Percentiles rank a stretch among this genome's conserved stretches.
phyloP scores from a whole-genome alignment of 2,329 filamentous ascomycete species.

The Lojkania enalia region DNA sequence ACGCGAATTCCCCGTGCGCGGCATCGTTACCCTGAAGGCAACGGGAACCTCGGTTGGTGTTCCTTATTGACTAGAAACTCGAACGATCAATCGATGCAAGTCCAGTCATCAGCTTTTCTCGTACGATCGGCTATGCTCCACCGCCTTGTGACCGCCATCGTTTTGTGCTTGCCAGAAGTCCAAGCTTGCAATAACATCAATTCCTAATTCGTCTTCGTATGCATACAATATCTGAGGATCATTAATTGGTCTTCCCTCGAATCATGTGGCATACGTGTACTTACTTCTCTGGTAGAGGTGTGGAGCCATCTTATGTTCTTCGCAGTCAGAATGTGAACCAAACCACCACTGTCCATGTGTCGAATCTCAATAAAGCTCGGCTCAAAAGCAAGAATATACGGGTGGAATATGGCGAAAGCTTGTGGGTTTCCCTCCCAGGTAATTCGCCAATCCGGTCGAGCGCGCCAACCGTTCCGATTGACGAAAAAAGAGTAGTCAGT shows the following conservation, averaged over 20 bases:
- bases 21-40: too few relatives aligned
- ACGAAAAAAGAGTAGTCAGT: constrained; percentile 99
- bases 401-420: constrained; percentile 91
- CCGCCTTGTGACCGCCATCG: constrained; percentile 22
- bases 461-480: constrained; percentile 96
- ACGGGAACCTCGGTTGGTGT: too few relatives aligned
- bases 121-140: constrained; percentile 30
- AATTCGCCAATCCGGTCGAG: constrained; percentile 93
- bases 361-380: constrained; percentile 96
- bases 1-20: too few relatives aligned
- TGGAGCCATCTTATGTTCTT: constrained; percentile 98
- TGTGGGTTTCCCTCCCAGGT: constrained; percentile 95
- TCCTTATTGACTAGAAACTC: too few relatives aligned
- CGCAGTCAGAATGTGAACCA: constrained; percentile 92
- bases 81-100: not conserved
- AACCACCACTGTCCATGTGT: constrained; percentile 87
- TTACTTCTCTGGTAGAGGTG: constrained; percentile 92
- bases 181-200: constrained; percentile 90
- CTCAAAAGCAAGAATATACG: constrained; percentile 97
- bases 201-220: constrained; percentile 92
- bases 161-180: constrained; percentile 76
- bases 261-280: constrained; percentile 4
- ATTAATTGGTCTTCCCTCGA: constrained; percentile 17
- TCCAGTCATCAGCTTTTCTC: constrained; percentile 28
- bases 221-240: constrained; percentile 83